Conservation (phyloP, 768 basidiomycete genomes). For the Trametes cingulata region DNA sequence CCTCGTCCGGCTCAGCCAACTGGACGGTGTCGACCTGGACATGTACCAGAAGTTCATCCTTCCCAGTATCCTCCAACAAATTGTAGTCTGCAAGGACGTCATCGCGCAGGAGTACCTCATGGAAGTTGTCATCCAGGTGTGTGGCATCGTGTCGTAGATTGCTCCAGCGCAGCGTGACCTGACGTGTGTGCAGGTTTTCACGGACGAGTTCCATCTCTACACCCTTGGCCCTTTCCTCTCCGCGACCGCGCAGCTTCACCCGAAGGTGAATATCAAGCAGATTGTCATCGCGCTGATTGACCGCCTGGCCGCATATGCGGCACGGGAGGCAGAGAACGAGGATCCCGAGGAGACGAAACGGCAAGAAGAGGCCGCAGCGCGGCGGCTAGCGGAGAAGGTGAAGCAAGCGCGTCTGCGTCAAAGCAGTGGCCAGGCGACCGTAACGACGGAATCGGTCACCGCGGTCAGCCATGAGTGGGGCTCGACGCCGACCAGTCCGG, state of each 20-base stretch:
- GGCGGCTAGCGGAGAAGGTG: constrained; percentile 85
- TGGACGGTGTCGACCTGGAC: constrained; percentile 94
- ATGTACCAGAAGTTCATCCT: constrained; percentile 87
- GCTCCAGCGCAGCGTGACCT: background rate
- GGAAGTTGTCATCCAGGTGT: constrained; percentile 98
- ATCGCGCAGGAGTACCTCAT: constrained; percentile 99
- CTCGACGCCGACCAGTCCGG: constrained; percentile 32
- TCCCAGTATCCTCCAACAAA: constrained; percentile 92
- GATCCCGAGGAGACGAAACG: constrained; percentile 91
- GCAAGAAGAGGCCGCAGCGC: constrained; percentile 92
- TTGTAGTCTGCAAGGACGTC: constrained; percentile 97
- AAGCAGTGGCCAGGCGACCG: constrained; percentile 34
- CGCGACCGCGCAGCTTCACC: constrained; percentile 94
- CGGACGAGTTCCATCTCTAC: constrained; percentile 97
- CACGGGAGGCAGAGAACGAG: constrained; percentile 95
- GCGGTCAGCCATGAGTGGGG: constrained; percentile 28
- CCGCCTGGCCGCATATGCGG: constrained; percentile 92
- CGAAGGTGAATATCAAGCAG: constrained; percentile 97
- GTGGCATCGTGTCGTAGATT: constrained; percentile 20
- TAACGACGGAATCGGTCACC: constrained; percentile 22
- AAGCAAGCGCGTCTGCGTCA: constrained; percentile 72
- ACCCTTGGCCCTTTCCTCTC: constrained; percentile 95
- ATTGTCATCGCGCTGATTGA: constrained; percentile 99
- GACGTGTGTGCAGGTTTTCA: constrained; percentile 86
- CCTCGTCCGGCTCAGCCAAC: constrained; percentile 89